Evolutionary conservation across 2,329 filamentous ascomycete genomes (phyloP).

Genomic region (Cladosporium sp.): DNA sequence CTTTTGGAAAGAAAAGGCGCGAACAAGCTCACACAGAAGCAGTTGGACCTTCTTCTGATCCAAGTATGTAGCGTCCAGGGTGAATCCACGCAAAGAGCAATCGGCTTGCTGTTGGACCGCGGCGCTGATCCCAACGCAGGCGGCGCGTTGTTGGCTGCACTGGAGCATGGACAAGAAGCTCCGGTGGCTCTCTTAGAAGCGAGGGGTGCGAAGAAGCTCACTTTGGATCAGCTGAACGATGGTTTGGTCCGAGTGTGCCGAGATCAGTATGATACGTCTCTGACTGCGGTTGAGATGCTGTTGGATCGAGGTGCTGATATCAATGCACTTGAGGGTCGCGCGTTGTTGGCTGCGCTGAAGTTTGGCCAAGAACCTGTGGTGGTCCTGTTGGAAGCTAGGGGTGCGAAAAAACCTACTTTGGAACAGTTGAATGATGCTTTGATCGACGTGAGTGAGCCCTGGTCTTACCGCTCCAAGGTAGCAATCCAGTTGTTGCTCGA

Average conservation of each 20-base stretch:
- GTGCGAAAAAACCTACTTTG: no score
- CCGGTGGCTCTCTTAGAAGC: background rate
- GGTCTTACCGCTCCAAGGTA: no score
- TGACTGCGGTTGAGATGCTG: background rate
- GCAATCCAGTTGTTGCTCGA: no score
- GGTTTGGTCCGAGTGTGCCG: background rate
- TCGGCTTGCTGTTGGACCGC: background rate
- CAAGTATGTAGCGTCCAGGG: background rate
- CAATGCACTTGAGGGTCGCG: background rate
- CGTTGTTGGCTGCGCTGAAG: no score
- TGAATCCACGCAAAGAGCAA: no score
- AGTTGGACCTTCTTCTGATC: background rate
- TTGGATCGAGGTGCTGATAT: background rate
- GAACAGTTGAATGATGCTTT: no score
- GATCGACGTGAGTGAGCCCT: no score
- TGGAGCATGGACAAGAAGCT: background rate
- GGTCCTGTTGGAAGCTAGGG: no score
- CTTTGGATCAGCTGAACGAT: background rate
- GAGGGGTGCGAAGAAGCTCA: background rate
- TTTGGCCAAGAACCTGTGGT: no score
- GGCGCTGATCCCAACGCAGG: background rate
- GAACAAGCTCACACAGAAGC: background rate
- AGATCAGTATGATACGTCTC: background rate
- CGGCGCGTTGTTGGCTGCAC: background rate
- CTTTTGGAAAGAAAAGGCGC: background rate